Evolutionary conservation across 2,329 filamentous ascomycete genomes (phyloP).

Genomic region (Bertia moriformis): DNA sequence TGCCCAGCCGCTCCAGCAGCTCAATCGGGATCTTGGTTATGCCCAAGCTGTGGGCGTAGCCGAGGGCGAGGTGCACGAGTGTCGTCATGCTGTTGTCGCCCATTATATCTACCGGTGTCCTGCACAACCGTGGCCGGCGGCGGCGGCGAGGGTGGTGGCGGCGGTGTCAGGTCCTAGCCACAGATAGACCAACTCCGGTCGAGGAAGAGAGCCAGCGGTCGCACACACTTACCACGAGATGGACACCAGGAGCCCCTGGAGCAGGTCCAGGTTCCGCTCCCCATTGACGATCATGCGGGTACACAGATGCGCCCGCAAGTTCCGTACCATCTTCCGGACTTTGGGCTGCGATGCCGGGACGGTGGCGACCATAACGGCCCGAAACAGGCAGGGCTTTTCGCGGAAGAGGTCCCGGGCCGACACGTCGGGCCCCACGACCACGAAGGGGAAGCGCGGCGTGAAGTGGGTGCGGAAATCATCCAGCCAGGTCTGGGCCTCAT

Average conservation of each 20-base stretch:
- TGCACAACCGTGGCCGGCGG: constrained; percentile 21
- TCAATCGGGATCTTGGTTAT: constrained; percentile 12
- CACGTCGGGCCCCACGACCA: constrained; percentile 12
- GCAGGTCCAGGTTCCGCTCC: constrained; percentile 23
- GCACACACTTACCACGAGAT: constrained; percentile 32
- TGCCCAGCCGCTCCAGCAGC: constrained; percentile 4
- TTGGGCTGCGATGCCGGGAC: constrained; percentile 14
- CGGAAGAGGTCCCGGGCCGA: constrained; percentile 13
- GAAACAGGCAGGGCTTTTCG: constrained; percentile 22
- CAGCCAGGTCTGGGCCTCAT: constrained; percentile 18
- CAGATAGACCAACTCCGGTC: no score
- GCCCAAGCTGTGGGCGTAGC: constrained; percentile 23
- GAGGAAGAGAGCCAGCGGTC: no score
- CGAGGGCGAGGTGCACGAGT: constrained; percentile 22
- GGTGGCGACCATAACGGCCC: constrained; percentile 21
- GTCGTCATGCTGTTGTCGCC: constrained; percentile 18
- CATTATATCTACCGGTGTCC: constrained; percentile 16
- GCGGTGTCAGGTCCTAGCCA: no score
- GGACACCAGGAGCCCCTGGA: constrained; percentile 29
- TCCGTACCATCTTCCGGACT: constrained; percentile 22
- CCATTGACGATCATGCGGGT: constrained; percentile 24
- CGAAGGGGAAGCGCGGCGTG: constrained; percentile 21
- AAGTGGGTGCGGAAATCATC: constrained; percentile 15
- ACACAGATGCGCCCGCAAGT: constrained; percentile 23
- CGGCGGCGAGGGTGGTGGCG: no score